phyloP scores from a whole-genome alignment of 2,329 filamentous ascomycete genomes.

The Talaromyces sp. region DNA sequence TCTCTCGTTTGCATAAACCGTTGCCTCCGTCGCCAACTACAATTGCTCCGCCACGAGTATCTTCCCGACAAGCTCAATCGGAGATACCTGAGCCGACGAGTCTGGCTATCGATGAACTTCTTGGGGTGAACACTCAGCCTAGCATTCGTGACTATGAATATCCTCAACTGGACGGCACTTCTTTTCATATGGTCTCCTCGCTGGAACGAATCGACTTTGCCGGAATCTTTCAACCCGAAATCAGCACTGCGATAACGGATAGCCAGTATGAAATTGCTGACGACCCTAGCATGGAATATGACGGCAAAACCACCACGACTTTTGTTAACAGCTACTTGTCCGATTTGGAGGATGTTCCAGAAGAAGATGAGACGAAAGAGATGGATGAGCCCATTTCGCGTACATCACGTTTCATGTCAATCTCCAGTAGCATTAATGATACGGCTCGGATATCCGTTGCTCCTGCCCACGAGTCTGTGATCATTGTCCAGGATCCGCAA shows the following conservation, averaged over 20 bases:
- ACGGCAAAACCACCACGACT: constrained; percentile 32
- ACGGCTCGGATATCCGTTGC: constrained; percentile 14
- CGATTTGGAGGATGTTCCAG: constrained; percentile 43
- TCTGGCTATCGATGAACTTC: constrained; percentile 38
- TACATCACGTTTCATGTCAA: neutral
- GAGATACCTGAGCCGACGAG: constrained; percentile 30
- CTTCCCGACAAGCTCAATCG: constrained; percentile 29
- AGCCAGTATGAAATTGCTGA: neutral
- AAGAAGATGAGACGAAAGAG: constrained; percentile 38
- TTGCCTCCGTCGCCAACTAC: constrained; percentile 33
- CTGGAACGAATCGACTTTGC: constrained; percentile 22
- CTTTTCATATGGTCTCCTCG: constrained; percentile 9
- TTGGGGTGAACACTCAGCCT: constrained; percentile 29
- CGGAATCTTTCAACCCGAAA: constrained; percentile 17
- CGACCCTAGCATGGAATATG: constrained; percentile 19
- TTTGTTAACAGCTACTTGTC: constrained; percentile 38
- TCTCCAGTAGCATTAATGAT: constrained; percentile 20
- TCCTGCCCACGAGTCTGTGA: constrained; percentile 26
- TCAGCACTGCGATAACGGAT: constrained; percentile 24
- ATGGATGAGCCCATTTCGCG: constrained; percentile 15
- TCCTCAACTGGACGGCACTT: constrained; percentile 19
- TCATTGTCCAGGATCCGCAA: constrained; percentile 27
- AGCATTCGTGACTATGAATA: constrained; percentile 30
- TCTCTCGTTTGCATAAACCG: constrained; percentile 37
- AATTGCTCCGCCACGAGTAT: constrained; percentile 36